Conservation (phyloP, 208 protist genomes). For the Acanthamoeba sp. region DNA sequence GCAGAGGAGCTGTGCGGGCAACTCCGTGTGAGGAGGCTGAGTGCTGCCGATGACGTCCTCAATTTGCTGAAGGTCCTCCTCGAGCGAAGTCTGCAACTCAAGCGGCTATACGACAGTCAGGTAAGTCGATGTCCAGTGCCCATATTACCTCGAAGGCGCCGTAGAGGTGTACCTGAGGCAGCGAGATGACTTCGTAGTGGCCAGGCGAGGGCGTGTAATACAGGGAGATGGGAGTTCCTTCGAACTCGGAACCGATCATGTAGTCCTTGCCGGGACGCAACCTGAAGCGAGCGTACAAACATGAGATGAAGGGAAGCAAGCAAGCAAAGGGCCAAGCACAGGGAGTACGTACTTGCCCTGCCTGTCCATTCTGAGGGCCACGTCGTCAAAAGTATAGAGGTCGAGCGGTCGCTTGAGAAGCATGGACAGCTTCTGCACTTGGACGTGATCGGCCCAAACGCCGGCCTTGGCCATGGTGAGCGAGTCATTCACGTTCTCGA, state of each 20-base stretch:
- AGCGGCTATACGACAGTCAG: neutral
- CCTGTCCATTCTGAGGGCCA: constrained; percentile 6
- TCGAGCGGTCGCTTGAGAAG: constrained; percentile 15
- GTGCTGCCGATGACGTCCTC: neutral
- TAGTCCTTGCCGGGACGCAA: constrained; percentile 26
- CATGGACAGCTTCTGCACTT: constrained; percentile 47
- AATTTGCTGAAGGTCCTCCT: neutral
- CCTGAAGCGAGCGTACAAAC: neutral
- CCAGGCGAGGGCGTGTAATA: constrained; percentile 60
- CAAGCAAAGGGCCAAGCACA: neutral
- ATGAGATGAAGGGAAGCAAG: neutral
- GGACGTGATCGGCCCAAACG: constrained; percentile 67
- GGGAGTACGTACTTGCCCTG: constrained; percentile 15
- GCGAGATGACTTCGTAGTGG: constrained; percentile 62
- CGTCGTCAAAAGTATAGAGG: constrained; percentile 48
- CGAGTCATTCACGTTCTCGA: constrained; percentile 68
- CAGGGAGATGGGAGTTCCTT: constrained; percentile 8
- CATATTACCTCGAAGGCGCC: neutral
- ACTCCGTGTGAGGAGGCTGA: neutral
- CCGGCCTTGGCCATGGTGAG: constrained; percentile 67
- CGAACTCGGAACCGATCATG: constrained; percentile 19
- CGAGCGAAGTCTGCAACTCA: neutral
- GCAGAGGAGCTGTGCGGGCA: constrained; percentile 4
- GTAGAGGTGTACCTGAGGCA: neutral
- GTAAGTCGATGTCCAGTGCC: neutral